Conservation (phyloP, 2,329 filamentous ascomycete genomes). For the Ophiostoma piceae region DNA sequence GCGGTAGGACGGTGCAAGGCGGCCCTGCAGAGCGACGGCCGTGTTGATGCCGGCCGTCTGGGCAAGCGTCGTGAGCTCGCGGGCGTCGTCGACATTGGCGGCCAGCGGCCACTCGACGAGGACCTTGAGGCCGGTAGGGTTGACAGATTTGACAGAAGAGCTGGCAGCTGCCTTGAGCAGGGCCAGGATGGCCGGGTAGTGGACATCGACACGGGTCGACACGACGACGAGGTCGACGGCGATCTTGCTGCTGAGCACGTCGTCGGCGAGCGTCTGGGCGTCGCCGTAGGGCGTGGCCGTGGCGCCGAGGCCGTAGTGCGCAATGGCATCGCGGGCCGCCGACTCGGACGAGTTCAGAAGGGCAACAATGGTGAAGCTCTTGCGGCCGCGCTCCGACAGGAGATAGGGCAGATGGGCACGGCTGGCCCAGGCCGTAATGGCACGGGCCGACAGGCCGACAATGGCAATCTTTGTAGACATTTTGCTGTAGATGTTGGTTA, state of each 20-base stretch:
- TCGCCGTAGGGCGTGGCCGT: conserved; percentile 44
- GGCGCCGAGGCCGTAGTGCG: conserved; percentile 38
- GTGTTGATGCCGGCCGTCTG: conserved; percentile 28
- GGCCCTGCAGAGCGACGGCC: conserved; percentile 49
- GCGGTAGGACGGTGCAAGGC: conserved; percentile 40
- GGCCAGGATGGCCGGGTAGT: conserved; percentile 43
- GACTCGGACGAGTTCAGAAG: conserved; percentile 47
- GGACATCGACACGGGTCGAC: conserved; percentile 49
- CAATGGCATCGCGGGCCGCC: conserved; percentile 39
- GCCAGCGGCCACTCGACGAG: conserved; percentile 58
- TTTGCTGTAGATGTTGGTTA: no score
- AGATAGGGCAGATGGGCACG: conserved; percentile 57
- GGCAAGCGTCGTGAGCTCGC: conserved; percentile 35
- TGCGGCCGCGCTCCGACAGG: conserved; percentile 40
- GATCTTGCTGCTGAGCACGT: conserved; percentile 41
- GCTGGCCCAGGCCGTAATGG: conserved; percentile 22
- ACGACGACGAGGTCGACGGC: conserved; percentile 53
- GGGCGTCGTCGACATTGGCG: conserved; percentile 38
- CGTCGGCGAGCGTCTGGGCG: conserved; percentile 44
- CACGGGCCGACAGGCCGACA: conserved; percentile 15
- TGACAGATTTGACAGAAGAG: not conserved
- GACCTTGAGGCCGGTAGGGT: not conserved
- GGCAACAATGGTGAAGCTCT: conserved; percentile 46
- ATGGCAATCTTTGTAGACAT: not conserved
- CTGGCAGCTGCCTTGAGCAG: conserved; percentile 38